These are phyloP conservation scores for Solanum gandarillasii DNA, from an alignment of 257 asterid species.

Conservation along the genomic window DNA sequence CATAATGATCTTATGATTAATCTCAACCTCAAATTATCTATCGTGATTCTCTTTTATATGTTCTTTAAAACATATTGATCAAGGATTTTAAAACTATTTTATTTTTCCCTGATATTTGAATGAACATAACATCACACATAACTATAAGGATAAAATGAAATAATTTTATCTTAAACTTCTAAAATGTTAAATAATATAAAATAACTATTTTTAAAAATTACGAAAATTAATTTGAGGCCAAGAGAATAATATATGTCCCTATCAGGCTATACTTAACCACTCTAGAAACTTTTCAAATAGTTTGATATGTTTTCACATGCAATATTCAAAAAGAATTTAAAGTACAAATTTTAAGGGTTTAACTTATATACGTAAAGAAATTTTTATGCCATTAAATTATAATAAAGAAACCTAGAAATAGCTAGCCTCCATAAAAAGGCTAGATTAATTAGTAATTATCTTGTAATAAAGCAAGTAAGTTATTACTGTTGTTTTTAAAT, in stretches of 20 bases:
- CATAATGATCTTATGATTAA: slow-evolving; percentile 16
- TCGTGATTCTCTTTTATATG: not conserved
- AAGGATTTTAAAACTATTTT: not conserved
- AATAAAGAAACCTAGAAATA: not conserved
- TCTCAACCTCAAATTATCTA: not conserved
- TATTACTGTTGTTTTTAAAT: not conserved
- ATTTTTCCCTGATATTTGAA: no score
- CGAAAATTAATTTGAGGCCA: accelerated
- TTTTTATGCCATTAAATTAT: not conserved
- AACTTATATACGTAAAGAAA: not conserved
- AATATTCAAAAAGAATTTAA: not conserved
- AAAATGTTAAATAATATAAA: not conserved
- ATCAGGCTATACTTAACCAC: slow-evolving; percentile 26
- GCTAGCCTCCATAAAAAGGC: not conserved
- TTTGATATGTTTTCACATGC: not conserved
- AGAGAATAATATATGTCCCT: not conserved
- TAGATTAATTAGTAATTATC: not conserved
- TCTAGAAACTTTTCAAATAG: slow-evolving; percentile 12
- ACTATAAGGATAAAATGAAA: not conserved
- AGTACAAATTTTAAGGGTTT: not conserved
- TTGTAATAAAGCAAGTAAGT: not conserved
- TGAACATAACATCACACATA: not conserved
- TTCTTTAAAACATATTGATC: not conserved
- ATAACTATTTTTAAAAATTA: no score
- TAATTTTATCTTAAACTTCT: not conserved